Base-by-base conservation (phyloP, 2,329 filamentous ascomycete species). In the Cladosporium colombiae region DNA sequence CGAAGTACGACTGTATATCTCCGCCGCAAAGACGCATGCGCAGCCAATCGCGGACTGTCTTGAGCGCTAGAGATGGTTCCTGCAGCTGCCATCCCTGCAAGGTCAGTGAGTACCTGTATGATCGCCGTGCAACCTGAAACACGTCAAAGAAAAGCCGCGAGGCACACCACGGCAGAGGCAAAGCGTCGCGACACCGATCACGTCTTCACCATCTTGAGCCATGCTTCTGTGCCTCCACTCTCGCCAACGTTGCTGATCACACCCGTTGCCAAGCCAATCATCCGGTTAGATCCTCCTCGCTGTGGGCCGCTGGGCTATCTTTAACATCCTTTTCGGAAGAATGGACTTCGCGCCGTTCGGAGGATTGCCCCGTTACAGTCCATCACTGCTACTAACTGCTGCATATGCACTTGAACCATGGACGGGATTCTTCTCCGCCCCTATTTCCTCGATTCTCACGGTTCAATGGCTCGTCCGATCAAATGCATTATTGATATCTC, bases 261-360 rank as follows among this genome's bases (percentile, higher is more conserved):
- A 44, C 50, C 61, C 61, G 61, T 63, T 63, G 61, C 61, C 61
- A 63, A 63, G 61, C 50, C 49, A 55, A 62, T 62, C 59, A 52
- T 6, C 14, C 56, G 27, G 56, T 35, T 37, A 46, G 59, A 62
- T 62, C 44, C 25, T n/a, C 29, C 31, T 52, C n/a, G 40, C n/a
- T 11, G 40, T 46, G 27, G 61, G 59, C 16, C 61, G n/a, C 4
- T 50, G 46, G 23, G 49, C 49, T 46, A 44, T 55, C 61, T 23
- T 55, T 50, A 50, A 63, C 60, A 21, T 62, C 59, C 13, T 35
- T 33, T 18, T 53, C 50, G 44, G 58, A n/a, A 61, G 29, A 61
- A 50, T 61, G 13, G 23, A 55, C 8, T n/a, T 55, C 23, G 13
- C 10, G 18, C 56, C 37, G 56, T 25, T 25, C 56, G 56, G 56